Conservation (phyloP, 257 asterid genomes). For the Solanum chilense region DNA sequence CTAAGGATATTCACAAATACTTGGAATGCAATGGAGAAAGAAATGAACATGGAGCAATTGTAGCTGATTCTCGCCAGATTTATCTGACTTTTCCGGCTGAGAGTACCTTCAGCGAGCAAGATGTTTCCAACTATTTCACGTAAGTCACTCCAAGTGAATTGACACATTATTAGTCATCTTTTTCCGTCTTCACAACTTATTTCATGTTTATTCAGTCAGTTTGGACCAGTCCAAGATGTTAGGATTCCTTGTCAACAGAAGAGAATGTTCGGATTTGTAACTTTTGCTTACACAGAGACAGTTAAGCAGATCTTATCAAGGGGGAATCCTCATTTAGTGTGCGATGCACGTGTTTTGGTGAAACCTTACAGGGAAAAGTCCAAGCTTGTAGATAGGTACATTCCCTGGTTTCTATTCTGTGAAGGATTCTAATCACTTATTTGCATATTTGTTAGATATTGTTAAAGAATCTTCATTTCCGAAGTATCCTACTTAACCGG, state of each 20-base stretch:
- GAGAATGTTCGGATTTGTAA: slow-evolving; percentile 88
- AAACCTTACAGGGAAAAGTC: slow-evolving; percentile 83
- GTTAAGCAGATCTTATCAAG: slow-evolving; percentile 54
- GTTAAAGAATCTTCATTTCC: background rate
- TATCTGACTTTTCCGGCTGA: slow-evolving; percentile 84
- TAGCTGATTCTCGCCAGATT: slow-evolving; percentile 63
- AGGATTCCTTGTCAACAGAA: slow-evolving; percentile 84
- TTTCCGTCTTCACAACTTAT: background rate
- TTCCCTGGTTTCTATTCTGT: background rate
- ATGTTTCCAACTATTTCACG: slow-evolving; percentile 69
- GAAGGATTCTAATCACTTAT: background rate
- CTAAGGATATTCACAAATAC: slow-evolving; percentile 63
- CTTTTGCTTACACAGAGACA: slow-evolving; percentile 55
- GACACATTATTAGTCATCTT: background rate
- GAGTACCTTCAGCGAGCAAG: slow-evolving; percentile 70
- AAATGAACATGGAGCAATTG: slow-evolving; percentile 67
- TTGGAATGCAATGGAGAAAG: slow-evolving; percentile 45
- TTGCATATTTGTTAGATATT: background rate
- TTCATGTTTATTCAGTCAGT: slow-evolving; percentile 28
- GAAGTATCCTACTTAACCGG: background rate
- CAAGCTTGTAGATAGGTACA: slow-evolving; percentile 52
- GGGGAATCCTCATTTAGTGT: slow-evolving; percentile 83
- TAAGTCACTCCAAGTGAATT: background rate
- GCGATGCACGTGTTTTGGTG: slow-evolving; percentile 88
- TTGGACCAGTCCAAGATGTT: slow-evolving; percentile 85